Percentiles rank a stretch among this genome's conserved stretches.
Evolutionary conservation across 192 early-diverging fungal genomes (phyloP).

Genomic region (Radiomyces spectabilis): DNA sequence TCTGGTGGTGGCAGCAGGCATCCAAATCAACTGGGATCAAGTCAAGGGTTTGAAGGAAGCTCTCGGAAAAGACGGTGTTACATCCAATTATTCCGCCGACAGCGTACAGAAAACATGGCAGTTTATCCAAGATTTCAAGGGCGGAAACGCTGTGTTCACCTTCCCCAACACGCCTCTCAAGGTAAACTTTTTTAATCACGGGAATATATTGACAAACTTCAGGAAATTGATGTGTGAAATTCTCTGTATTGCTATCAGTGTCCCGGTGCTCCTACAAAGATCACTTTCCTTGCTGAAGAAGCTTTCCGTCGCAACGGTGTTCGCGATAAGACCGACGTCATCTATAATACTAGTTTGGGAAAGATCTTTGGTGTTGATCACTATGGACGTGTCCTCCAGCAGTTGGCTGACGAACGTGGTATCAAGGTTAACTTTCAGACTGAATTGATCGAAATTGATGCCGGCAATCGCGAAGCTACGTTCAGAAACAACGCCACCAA

Average conservation of each 20-base stretch:
- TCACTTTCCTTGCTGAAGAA: constrained; percentile 82
- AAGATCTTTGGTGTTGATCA: constrained; percentile 87
- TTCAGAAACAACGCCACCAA: constrained; percentile 60
- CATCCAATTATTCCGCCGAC: constrained; percentile 71
- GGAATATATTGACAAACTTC: not conserved
- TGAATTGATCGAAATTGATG: constrained; percentile 63
- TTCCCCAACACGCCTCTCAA: constrained; percentile 85
- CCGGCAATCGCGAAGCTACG: constrained; percentile 58
- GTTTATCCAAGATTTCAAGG: constrained; percentile 62
- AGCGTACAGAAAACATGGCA: constrained; percentile 69
- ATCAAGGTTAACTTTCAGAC: constrained; percentile 64
- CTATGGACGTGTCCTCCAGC: constrained; percentile 65
- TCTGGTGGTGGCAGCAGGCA: constrained; percentile 71
- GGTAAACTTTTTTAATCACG: not conserved
- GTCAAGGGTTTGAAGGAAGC: constrained; percentile 68
- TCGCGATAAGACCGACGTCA: constrained; percentile 58
- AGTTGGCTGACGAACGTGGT: constrained; percentile 57
- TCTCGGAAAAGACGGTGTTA: constrained; percentile 75
- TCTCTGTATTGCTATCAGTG: too few relatives aligned
- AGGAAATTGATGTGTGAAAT: too few relatives aligned
- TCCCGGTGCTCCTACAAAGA: constrained; percentile 85
- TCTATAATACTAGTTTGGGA: constrained; percentile 73
- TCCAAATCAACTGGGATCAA: constrained; percentile 68
- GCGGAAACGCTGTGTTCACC: constrained; percentile 80
- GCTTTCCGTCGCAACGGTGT: constrained; percentile 62